Base-by-base conservation (phyloP, 2,329 filamentous ascomycete species). In the Periconia digitata region DNA sequence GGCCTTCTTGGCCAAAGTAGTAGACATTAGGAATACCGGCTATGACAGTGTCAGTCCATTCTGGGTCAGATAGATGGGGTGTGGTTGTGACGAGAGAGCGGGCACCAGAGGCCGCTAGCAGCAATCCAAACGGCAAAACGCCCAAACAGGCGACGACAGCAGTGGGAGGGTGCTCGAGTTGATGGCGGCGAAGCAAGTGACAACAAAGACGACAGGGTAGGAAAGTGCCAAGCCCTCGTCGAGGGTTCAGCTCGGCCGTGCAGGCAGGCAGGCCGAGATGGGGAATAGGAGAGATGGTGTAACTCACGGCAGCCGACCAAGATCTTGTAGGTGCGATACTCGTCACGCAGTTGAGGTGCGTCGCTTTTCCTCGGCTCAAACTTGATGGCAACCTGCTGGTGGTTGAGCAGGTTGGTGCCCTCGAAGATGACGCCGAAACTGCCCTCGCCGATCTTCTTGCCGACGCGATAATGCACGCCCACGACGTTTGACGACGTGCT, bases 301-400 rank as follows among this genome's bases (percentile, higher is more conserved):
- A 49, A 88, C 94, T 88, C 79, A 99, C 94, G 92, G 80, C 94
- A 99, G 72, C 94, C 94, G 59, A 97, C 94, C 61, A 99, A 85
- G 65, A 99, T 97, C 81, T 99, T 99, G 81, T 99, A 99, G 51
- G 94, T 99, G 68, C 94, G 85, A 75, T 99, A 99, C 74, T 99
- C 94, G 82, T 99, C 94, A 74, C 94, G 87, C 60, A 99, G 78
- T 74, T 99, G 94, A 49, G 94, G 94, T 71, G 94, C 94, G 78
- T 99, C 94, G 74, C 92, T 97, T 80, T 99, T 99, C 63, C 94
- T 85, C 51, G 94, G 94, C 87, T 99, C 94, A 76, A 99, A 99
- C 81, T 99, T 99, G 81, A 99, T 99, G 68, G 94, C 94, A 55
- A 99, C 92, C 77, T 96, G 92, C 75, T 97, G 94, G 76, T 95